Conservation (phyloP, 305 asterid species). For the Fraxinus floribunda region DNA sequence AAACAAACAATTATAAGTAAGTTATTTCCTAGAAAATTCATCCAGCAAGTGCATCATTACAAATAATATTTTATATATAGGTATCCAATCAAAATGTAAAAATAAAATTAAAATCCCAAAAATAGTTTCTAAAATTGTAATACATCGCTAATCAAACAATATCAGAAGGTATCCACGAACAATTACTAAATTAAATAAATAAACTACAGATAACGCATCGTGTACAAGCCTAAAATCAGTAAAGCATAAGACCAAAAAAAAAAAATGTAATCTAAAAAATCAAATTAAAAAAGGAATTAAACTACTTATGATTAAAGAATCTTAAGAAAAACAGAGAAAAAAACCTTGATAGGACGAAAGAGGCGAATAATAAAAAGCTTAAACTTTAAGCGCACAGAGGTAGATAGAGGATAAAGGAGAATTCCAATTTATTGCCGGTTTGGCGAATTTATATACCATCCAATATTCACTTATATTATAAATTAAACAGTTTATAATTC, state of each 20-base stretch:
- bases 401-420: neutral
- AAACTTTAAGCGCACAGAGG: neutral
- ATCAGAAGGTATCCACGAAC: neutral
- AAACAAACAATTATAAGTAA: neutral
- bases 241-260: neutral
- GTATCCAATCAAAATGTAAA: neutral
- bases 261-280: neutral
- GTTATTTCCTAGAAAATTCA: neutral
- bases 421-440: no score
- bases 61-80: no score
- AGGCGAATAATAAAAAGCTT: neutral
- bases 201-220: neutral
- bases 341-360: neutral
- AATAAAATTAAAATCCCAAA: neutral
- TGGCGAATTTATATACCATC: no score
- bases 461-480: no score
- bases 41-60: neutral
- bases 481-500: no score
- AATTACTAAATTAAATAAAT: neutral
- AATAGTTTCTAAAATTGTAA: neutral
- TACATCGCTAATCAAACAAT: neutral
- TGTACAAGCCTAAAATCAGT: neutral
- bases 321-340: neutral
- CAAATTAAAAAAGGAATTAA: neutral
- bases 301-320: neutral